Base-by-base conservation (phyloP, 2,329 filamentous ascomycete species). In the Alternaria sp. region DNA sequence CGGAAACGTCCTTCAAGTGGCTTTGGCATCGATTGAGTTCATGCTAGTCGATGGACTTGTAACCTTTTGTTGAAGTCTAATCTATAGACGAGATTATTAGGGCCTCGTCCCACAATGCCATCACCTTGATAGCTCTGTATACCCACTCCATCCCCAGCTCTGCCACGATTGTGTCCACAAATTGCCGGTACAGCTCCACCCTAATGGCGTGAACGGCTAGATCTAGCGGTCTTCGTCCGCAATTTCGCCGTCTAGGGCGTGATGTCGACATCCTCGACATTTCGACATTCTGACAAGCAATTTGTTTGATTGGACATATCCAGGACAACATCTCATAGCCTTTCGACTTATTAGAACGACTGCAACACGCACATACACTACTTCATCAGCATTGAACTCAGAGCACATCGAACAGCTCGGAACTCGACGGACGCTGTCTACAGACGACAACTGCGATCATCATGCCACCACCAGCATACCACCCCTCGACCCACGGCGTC, bases 401-500 rank as follows among this genome's bases (percentile, higher is more conserved):
- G 16, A 25, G 20, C 46, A 34, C 5, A n/a, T n/a, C 18, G 10
- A 22, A 34, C 14, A 49, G 18, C 30, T 12, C 30, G 25, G 20
- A 36, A 14, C 10, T 20, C 10, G 11, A 12, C 18, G 3, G 18
- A 22, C 18, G 20, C n/a, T n/a, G 9, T 22, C 40, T 22, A n/a
- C 40, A 22, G 10, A 18, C 9, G 9, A 22, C 40, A 2, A 22
- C 18, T 12, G 9, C 40, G 16, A 14, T 18, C 22, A 46, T 16
- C 34, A 58, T 62, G 45, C 25, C 60, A 51, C 20, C 67, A n/a
- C 65, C 60, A 45, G n/a, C 67, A 20, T 66, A 68, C 27, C 84
- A 87, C 5, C 81, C 91, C 50, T 86, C 92, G 8, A 92, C 93
- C 6, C 85, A 87, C 57, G 87, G 91, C n/a, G 83, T 97, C 65